Base-by-base conservation (phyloP, 2,329 filamentous ascomycete genomes). In the Dactylellina haptotyla region DNA sequence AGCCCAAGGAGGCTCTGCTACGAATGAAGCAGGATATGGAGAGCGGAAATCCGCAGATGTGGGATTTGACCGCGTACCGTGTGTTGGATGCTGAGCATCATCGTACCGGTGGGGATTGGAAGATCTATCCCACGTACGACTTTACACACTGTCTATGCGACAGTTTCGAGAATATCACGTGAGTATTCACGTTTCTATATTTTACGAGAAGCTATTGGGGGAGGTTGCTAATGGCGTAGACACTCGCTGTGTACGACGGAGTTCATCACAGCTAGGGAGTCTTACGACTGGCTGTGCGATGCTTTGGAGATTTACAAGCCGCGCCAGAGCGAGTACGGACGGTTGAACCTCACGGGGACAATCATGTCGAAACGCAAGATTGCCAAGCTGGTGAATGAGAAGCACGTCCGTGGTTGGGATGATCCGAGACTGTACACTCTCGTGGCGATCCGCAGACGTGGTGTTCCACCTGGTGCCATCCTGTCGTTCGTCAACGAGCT, bases 91-190 rank as follows among this genome's bases (percentile, higher is more conserved):
- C 87, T 67, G 84, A 84, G 73, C 92, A 96, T 80, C 88, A 92
- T 81, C 87, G 91, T 34, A 96, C 93, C 0, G 92, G 91, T 28
- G 84, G 87, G 76, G 88, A 90, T 79, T 98, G 93, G 93, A 90
- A 88, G 81, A 96, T 97, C 75, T 97, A 97, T 80, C 95, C 95
- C 0, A 96, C 94, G 0, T 97, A 97, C 79, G 93, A 97, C 80
- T 96, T 96, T 80, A 90, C 90, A 0, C 92, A 96, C 83, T 96
- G 91, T 80, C 84, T 97, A 20, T 94, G 91, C 78, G 95, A 98
- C 84, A 93, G 91, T 77, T 92, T 97, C 76, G 95, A 99, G 81
- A 87, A 87, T 16, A 96, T 98, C 78, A 93, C 93, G 54, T 76
- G 28, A 54, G 75, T 65, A 26, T 26, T 6, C 12, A 18, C 9